A percentile compares a stretch with the other conserved stretches of the same genome.
phyloP scores from a whole-genome alignment of 2,329 filamentous ascomycete species.

The Alternaria dauci region DNA sequence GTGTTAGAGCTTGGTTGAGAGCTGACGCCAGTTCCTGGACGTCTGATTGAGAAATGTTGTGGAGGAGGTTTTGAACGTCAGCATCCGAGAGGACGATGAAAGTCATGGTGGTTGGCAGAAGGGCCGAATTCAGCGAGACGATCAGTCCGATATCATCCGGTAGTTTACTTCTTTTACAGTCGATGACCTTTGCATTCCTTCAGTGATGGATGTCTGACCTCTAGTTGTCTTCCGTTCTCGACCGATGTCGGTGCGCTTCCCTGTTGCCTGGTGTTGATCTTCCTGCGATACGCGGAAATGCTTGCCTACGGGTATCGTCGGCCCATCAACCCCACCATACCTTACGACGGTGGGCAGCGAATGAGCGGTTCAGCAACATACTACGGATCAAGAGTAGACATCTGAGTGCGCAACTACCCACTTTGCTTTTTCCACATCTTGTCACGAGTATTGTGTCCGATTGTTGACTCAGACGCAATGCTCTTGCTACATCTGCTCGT shows the following conservation, averaged over 20 bases:
- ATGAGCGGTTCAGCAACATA: neutral
- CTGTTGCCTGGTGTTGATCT: neutral
- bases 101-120: slow-evolving; percentile 1
- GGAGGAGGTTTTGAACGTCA: slow-evolving; percentile 45
- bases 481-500: neutral
- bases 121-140: neutral
- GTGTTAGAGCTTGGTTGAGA: slow-evolving; percentile 37
- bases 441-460: neutral
- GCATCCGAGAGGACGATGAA: slow-evolving; percentile 30
- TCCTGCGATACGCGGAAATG: neutral
- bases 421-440: neutral
- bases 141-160: neutral
- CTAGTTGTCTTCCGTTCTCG: neutral
- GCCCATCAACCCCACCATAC: neutral
- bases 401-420: neutral
- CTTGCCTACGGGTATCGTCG: slow-evolving; percentile 1
- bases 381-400: too few relatives aligned
- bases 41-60: slow-evolving; percentile 36
- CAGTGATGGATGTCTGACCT: neutral
- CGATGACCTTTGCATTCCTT: neutral
- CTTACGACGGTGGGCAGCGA: too few relatives aligned
- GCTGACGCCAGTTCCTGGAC: slow-evolving; percentile 9
- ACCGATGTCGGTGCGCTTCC: neutral
- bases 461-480: neutral
- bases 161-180: neutral